A percentile compares a stretch with the other conserved stretches of the same genome.
These are phyloP conservation scores for Myochromella boudieri DNA, from an alignment of 768 basidiomycete genomes.

Conservation along the genomic window DNA sequence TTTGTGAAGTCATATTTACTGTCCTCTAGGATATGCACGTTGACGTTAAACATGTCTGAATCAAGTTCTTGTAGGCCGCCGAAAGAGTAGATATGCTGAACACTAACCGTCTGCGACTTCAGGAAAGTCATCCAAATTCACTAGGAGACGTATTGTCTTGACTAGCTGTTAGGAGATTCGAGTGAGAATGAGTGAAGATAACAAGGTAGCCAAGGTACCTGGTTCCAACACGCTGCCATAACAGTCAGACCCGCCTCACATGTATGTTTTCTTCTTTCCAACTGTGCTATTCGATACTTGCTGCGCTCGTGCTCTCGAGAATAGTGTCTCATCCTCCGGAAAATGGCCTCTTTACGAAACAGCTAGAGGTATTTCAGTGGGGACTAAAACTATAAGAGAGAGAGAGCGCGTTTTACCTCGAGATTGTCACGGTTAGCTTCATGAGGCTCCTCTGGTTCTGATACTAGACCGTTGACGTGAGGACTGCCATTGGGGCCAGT, in stretches of 20 bases:
- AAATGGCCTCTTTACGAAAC: slow-evolving; percentile 88
- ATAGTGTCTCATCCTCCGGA: slow-evolving; percentile 81
- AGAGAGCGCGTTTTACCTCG: slow-evolving; percentile 48
- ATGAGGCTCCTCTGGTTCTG: slow-evolving; percentile 46
- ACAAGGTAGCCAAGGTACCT: slow-evolving; percentile 41
- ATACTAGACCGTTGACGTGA: slow-evolving; percentile 47
- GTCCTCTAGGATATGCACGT: slow-evolving; percentile 37
- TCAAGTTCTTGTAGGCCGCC: slow-evolving; percentile 1
- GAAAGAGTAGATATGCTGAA: slow-evolving; percentile 33
- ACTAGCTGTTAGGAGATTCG: slow-evolving; percentile 46
- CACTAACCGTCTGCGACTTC: slow-evolving; percentile 35
- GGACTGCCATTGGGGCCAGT: slow-evolving; percentile 52
- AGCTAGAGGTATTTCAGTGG: slow-evolving; percentile 41
- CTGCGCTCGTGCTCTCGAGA: slow-evolving; percentile 71
- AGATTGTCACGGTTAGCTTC: slow-evolving; percentile 59
- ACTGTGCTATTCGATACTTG: slow-evolving; percentile 55
- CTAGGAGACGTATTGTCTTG: slow-evolving; percentile 61
- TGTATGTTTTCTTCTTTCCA: slow-evolving; percentile 64
- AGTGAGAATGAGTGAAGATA: slow-evolving; percentile 4
- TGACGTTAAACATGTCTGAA: slow-evolving; percentile 49
- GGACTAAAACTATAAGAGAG: slow-evolving; percentile 15
- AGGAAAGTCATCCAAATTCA: slow-evolving; percentile 50
- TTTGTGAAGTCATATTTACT: slow-evolving; percentile 35
- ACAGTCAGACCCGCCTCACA: slow-evolving; percentile 73
- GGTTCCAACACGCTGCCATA: slow-evolving; percentile 78